Evolutionary conservation across 768 basidiomycete species (phyloP), one percentile per base, ranked within the genome.

Genomic region (Albatrellus ellisii): DNA sequence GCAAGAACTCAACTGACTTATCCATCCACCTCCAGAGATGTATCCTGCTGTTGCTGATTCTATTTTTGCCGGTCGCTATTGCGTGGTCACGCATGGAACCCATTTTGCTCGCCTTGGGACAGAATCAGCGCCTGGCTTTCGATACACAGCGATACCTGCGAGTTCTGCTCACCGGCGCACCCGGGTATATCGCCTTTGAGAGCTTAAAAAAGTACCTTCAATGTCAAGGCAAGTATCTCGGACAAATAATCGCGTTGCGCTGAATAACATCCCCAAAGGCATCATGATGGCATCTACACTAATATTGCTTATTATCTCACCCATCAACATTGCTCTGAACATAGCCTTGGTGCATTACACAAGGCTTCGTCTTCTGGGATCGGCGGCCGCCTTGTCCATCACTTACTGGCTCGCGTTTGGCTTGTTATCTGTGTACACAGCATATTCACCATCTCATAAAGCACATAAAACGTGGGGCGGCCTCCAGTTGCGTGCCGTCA

Each of bases 131-230:
- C 8, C 69, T 86, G 29, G 73, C 75, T 46, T 59, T 57, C 34
- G 73, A 79, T 47, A 78, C 80, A 0, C 77, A 85, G 52, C 49
- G 53, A 11, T 83, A 81, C 53, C 60, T 86, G 50, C 73, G 82
- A 6, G 56, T 84, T 24, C 60, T 85, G 36, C 65, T 76, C 34
- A 33, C 77, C 29, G 79, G 73, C 1, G 78, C 75, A 0, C 84
- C 84, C 0, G 82, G 72, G 2, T 83, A 82, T 52, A 73, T 83
- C 50, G 79, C 72, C 2, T 83, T 83, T 44, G 80, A 86, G 56
- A 76, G 73, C 43, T 61, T 84, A 50, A 85, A 85, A 57, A 85
- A 81, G 58, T 86, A 83, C 56, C 56, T 86, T 20, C 83, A 84
- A 53, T 83, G 80, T 44, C 81, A 86, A 65, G 82, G 79, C 78